A percentile compares a stretch with the other conserved stretches of the same genome.
phyloP scores from a whole-genome alignment of 106 monocot genomes.

The Hemerocallis citrina region DNA sequence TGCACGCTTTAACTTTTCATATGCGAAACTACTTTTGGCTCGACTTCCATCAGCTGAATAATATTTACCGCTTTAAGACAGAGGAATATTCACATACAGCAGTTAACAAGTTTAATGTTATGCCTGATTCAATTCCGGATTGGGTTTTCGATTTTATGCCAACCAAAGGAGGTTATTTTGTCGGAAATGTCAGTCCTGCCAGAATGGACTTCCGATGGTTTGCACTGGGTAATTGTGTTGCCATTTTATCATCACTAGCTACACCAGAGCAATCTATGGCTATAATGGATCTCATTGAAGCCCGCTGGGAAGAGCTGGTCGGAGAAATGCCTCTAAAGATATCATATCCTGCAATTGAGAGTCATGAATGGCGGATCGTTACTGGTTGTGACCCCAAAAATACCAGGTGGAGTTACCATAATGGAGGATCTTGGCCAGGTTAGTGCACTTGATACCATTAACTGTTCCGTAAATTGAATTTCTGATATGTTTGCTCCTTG shows the following conservation, averaged over 20 bases:
- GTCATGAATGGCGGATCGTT: slow-evolving; percentile 39
- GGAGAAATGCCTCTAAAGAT: slow-evolving; percentile 46
- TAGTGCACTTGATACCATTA: neutral
- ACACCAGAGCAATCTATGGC: slow-evolving; percentile 48
- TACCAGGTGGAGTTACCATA: slow-evolving; percentile 53
- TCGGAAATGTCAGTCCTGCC: slow-evolving; percentile 47
- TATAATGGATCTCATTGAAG: slow-evolving; percentile 53
- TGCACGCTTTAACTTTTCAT: slow-evolving; percentile 45
- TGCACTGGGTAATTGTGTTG: slow-evolving; percentile 42
- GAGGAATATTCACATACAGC: slow-evolving; percentile 53
- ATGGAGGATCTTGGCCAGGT: slow-evolving; percentile 52
- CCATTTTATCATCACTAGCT: slow-evolving; percentile 43
- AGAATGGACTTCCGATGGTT: slow-evolving; percentile 54
- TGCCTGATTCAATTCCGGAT: slow-evolving; percentile 42
- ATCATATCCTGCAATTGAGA: slow-evolving; percentile 32
- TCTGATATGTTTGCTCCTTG: neutral
- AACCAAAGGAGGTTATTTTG: slow-evolving; percentile 34
- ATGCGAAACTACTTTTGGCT: slow-evolving; percentile 53
- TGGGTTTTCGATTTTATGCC: slow-evolving; percentile 56
- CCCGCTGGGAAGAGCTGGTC: slow-evolving; percentile 39
- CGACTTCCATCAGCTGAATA: slow-evolving; percentile 41
- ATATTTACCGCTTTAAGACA: slow-evolving; percentile 46
- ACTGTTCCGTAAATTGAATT: neutral
- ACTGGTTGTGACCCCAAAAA: slow-evolving; percentile 44
- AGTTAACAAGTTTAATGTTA: slow-evolving; percentile 46